Conservation (phyloP, 2,329 filamentous ascomycete species). For the Cladorrhinum sp. region DNA sequence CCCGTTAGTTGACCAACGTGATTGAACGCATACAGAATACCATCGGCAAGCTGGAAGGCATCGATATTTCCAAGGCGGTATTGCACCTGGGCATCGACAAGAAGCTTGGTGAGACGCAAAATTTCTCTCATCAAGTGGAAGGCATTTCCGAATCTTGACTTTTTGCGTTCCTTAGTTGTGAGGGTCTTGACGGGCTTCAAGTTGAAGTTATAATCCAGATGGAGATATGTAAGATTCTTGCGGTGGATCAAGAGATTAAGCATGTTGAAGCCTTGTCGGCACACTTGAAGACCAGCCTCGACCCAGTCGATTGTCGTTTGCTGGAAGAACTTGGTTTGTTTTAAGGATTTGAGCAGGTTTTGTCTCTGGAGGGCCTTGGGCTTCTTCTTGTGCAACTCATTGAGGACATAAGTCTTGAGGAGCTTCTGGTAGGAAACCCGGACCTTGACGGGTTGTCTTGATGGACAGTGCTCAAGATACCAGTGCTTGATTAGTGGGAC, state of each 20-base stretch:
- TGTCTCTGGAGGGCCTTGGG: constrained; percentile 96
- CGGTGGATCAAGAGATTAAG: constrained; percentile 94
- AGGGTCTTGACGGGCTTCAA: constrained; percentile 97
- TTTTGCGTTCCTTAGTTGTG: constrained; percentile 98
- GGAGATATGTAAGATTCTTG: constrained; percentile 96
- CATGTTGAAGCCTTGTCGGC: constrained; percentile 99
- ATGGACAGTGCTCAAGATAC: constrained; percentile 94
- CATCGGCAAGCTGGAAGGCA: constrained; percentile 96
- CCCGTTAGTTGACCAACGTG: constrained; percentile 97
- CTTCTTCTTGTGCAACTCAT: constrained; percentile 93
- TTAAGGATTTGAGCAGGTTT: constrained; percentile 81
- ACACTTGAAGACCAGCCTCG: constrained; percentile 96
- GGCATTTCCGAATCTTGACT: constrained; percentile 97
- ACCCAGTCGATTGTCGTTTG: constrained; percentile 99
- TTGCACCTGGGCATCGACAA: constrained; percentile 97
- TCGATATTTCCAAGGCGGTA: constrained; percentile 97
- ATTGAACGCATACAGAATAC: constrained; percentile 99
- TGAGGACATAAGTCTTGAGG: constrained; percentile 91
- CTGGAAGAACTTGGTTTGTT: constrained; percentile 98
- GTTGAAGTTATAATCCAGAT: constrained; percentile 99
- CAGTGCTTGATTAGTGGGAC: constrained; percentile 96
- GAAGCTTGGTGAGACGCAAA: constrained; percentile 88
- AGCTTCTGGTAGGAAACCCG: constrained; percentile 98
- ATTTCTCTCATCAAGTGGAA: constrained; percentile 99
- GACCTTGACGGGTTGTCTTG: constrained; percentile 87